Evolutionary conservation across 257 asterid species (phyloP).

Genomic region (Gentiana straminea): DNA sequence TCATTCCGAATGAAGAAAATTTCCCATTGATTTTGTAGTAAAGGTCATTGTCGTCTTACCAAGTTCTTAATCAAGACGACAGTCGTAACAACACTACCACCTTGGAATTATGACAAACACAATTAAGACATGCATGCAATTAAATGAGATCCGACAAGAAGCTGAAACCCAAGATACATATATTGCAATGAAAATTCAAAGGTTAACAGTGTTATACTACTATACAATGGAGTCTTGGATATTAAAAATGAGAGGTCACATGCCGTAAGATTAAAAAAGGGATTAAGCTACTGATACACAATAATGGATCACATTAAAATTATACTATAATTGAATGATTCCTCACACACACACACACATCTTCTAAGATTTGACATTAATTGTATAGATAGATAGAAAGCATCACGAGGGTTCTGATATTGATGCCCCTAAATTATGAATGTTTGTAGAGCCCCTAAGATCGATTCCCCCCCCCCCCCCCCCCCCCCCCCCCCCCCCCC

Average conservation of each 20-base stretch:
- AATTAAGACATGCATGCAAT: neutral
- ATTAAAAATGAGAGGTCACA: too few relatives aligned
- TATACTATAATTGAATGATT: neutral
- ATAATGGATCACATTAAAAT: too few relatives aligned
- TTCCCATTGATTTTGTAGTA: too few relatives aligned
- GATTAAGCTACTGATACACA: too few relatives aligned
- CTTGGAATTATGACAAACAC: constrained; percentile 23
- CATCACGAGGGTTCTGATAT: too few relatives aligned
- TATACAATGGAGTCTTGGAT: neutral
- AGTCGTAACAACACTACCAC: constrained; percentile 16
- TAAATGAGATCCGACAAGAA: constrained; percentile 41
- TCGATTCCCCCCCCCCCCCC: neutral
- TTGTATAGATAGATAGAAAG: too few relatives aligned
- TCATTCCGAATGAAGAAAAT: too few relatives aligned
- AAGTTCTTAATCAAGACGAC: constrained; percentile 10
- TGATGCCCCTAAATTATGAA: too few relatives aligned
- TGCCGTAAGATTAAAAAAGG: too few relatives aligned
- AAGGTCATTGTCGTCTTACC: neutral
- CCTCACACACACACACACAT: too few relatives aligned
- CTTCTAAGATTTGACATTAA: too few relatives aligned
- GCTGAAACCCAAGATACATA: constrained; percentile 21
- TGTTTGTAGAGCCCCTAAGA: too few relatives aligned
- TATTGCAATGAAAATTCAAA: neutral
- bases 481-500: neutral
- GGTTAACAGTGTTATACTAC: neutral